These are phyloP conservation scores for Klebsormidium nitens DNA, from an alignment of 139 green algal genomes.

Conservation along the genomic window DNA sequence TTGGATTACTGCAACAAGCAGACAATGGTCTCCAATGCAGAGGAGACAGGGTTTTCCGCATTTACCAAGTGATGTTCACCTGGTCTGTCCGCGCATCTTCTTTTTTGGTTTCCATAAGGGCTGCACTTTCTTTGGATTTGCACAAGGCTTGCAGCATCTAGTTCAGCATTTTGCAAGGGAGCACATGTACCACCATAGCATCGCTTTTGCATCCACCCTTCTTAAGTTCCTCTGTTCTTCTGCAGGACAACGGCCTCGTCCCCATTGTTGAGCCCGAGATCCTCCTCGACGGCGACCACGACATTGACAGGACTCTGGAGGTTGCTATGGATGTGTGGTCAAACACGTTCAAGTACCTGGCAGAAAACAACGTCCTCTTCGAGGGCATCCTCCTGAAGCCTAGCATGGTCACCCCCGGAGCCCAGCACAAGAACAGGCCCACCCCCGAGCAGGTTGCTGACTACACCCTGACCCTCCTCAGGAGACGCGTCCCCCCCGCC, in stretches of 20 bases:
- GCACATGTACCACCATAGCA: too few relatives aligned
- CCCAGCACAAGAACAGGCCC: slow-evolving; percentile 70
- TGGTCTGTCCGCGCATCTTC: too few relatives aligned
- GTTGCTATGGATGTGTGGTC: slow-evolving; percentile 85
- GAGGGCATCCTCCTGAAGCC: slow-evolving; percentile 99
- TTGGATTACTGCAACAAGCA: too few relatives aligned
- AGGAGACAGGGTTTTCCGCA: too few relatives aligned
- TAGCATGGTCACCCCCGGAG: slow-evolving; percentile 97
- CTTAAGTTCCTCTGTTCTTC: background rate
- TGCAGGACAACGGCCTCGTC: slow-evolving; percentile 72
- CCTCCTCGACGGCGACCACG: slow-evolving; percentile 87
- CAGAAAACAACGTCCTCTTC: slow-evolving; percentile 93
- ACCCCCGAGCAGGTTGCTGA: slow-evolving; percentile 79
- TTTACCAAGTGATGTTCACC: too few relatives aligned
- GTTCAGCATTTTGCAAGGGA: too few relatives aligned
- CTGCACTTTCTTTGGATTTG: too few relatives aligned
- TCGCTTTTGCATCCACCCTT: too few relatives aligned
- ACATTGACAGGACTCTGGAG: slow-evolving; percentile 72
- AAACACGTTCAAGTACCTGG: slow-evolving; percentile 98
- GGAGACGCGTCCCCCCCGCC: slow-evolving; percentile 89
- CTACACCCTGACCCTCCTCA: slow-evolving; percentile 93
- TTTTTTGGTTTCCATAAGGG: too few relatives aligned
- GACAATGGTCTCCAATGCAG: too few relatives aligned
- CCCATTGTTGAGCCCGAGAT: slow-evolving; percentile 99
- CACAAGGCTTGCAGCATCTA: too few relatives aligned